phyloP scores from a whole-genome alignment of 768 basidiomycete species.

The Tephrocybe sp. region DNA sequence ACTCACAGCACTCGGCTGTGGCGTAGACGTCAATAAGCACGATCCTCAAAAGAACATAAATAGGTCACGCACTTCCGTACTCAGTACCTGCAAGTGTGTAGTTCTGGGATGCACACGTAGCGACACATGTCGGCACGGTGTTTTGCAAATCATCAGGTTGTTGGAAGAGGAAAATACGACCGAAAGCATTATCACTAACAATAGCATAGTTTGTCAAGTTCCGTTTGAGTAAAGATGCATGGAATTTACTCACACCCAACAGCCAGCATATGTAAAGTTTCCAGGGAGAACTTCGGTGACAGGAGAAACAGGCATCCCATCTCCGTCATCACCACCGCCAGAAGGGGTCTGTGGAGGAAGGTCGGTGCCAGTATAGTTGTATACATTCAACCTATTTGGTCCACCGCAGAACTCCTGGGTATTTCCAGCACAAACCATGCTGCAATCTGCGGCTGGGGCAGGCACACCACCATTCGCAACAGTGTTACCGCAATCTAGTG shows the following conservation, averaged over 20 bases:
- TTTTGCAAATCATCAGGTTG: slow-evolving; percentile 27
- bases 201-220: not conserved
- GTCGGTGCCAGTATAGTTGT: slow-evolving; percentile 66
- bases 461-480: slow-evolving; percentile 49
- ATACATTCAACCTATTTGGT: slow-evolving; percentile 62
- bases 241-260: slow-evolving; percentile 58
- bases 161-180: slow-evolving; percentile 49
- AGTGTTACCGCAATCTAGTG: slow-evolving; percentile 48
- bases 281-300: slow-evolving; percentile 53
- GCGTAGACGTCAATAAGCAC: slow-evolving; percentile 7
- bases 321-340: slow-evolving; percentile 35
- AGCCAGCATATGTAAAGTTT: slow-evolving; percentile 60
- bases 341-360: slow-evolving; percentile 40
- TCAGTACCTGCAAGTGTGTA: slow-evolving; percentile 73
- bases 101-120: slow-evolving; percentile 50
- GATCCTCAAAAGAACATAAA: slow-evolving; percentile 1
- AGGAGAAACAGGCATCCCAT: slow-evolving; percentile 35
- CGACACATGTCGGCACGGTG: slow-evolving; percentile 68
- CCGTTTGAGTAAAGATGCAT: not conserved
- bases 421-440: slow-evolving; percentile 67
- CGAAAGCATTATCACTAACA: slow-evolving; percentile 54
- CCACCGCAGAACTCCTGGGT: slow-evolving; percentile 72
- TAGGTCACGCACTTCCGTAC: slow-evolving; percentile 45
- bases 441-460: slow-evolving; percentile 53
- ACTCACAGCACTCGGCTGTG: slow-evolving; percentile 47